Evolutionary conservation across 2,329 filamentous ascomycete genomes (phyloP).

Genomic region (Paraphaeosphaeria minitans): DNA sequence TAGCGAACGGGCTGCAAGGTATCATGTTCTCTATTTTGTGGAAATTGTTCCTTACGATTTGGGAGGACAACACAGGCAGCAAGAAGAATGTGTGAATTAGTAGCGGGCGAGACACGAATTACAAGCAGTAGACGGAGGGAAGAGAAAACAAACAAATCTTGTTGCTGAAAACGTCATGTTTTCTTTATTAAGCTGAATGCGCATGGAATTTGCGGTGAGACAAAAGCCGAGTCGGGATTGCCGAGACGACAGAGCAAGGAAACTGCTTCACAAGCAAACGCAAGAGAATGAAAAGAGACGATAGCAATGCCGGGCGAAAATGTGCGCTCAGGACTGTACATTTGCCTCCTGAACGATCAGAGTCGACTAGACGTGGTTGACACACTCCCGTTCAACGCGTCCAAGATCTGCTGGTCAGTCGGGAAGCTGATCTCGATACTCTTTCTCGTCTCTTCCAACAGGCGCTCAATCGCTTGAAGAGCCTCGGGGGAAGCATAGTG

Average conservation of each 20-base stretch:
- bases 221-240: no score
- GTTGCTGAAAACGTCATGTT: no score
- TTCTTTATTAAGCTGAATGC: no score
- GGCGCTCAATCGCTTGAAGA: background rate
- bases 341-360: no score
- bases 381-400: background rate
- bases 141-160: background rate
- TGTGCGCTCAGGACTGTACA: background rate
- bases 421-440: background rate
- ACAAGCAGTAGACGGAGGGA: background rate
- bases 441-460: background rate
- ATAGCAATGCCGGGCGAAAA: no score
- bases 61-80: constrained; percentile 13
- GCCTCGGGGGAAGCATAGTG: background rate
- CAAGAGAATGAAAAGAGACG: no score
- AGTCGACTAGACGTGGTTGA: no score
- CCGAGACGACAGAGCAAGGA: no score
- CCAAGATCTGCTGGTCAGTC: background rate
- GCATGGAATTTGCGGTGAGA: no score
- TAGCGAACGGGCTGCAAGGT: constrained; percentile 38
- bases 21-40: constrained; percentile 38
- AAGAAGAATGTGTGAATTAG: background rate
- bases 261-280: no score
- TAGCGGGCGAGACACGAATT: background rate
- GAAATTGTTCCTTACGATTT: constrained; percentile 36